phyloP scores from a whole-genome alignment of 2,329 filamentous ascomycete genomes.

The Epichloe elymi region DNA sequence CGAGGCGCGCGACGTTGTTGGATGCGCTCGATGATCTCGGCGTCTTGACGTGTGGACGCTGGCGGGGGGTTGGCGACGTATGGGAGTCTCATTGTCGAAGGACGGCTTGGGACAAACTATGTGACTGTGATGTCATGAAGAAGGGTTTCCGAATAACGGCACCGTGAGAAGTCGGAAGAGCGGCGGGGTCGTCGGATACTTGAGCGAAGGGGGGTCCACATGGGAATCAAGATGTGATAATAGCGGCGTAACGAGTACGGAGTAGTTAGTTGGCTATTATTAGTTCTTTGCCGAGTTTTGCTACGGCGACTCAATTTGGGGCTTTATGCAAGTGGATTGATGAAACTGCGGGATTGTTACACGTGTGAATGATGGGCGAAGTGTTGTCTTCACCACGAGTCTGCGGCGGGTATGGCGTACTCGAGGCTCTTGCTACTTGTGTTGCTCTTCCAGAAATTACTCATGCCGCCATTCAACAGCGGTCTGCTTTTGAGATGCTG shows the following conservation, averaged over 20 bases:
- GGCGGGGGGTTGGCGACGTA: slow-evolving; percentile 46
- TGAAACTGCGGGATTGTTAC: no score
- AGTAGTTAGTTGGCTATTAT: neutral
- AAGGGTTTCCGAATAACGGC: neutral
- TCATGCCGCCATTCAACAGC: no score
- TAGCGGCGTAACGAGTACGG: neutral
- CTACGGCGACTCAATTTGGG: no score
- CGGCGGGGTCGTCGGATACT: neutral
- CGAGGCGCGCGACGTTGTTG: slow-evolving; percentile 52
- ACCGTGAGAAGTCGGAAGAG: neutral
- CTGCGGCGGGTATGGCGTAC: no score
- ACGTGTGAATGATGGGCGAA: no score
- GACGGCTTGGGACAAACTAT: no score
- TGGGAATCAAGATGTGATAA: neutral
- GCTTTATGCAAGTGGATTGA: no score
- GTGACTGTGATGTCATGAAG: neutral
- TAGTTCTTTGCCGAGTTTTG: neutral
- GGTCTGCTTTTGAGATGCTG: no score
- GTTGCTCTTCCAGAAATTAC: no score
- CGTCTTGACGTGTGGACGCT: slow-evolving; percentile 30
- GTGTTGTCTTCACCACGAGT: no score
- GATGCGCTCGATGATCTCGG: slow-evolving; percentile 50
- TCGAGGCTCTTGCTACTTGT: no score
- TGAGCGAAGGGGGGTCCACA: no score
- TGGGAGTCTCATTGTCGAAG: slow-evolving; percentile 47